Evolutionary conservation across 495 filamentous ascomycete species (phyloP).

Genomic region (Hyaloscypha finlandica): DNA sequence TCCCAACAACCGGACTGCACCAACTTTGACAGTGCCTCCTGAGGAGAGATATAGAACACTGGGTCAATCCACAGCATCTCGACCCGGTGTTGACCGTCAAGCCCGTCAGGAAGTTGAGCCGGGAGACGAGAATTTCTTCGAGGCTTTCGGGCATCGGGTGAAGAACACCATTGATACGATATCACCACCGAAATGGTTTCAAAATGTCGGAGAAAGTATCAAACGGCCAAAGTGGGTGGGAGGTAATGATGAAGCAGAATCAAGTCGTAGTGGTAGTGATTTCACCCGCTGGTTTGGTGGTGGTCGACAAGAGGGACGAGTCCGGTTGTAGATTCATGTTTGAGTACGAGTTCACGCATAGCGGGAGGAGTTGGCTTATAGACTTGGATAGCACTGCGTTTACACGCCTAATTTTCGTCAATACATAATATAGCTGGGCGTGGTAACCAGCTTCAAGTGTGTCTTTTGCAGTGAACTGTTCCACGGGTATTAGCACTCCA

Average conservation of each 20-base stretch:
- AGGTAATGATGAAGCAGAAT: slow-evolving; percentile 40
- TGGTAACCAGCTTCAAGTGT: too few species aligned
- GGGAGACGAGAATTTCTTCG: slow-evolving; percentile 80
- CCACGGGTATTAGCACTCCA: too few species aligned
- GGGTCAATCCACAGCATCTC: slow-evolving; percentile 19
- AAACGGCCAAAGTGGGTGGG: slow-evolving; percentile 87
- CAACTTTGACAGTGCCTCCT: slow-evolving; percentile 26
- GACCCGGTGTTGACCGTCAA: slow-evolving; percentile 27
- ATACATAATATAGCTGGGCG: slow-evolving; percentile 9
- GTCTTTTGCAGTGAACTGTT: too few species aligned
- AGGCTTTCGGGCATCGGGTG: slow-evolving; percentile 79
- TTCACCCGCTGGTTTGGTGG: slow-evolving; percentile 37
- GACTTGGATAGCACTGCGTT: slow-evolving; percentile 18
- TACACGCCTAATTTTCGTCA: slow-evolving; percentile 10
- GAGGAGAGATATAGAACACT: slow-evolving; percentile 23
- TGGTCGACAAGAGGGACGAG: slow-evolving; percentile 28
- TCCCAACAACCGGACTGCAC: slow-evolving; percentile 30
- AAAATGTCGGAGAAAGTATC: slow-evolving; percentile 62
- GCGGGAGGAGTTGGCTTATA: slow-evolving; percentile 30
- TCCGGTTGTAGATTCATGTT: slow-evolving; percentile 26
- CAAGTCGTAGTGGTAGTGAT: slow-evolving; percentile 26
- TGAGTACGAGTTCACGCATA: slow-evolving; percentile 22
- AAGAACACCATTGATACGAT: slow-evolving; percentile 88
- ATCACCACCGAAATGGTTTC: slow-evolving; percentile 78
- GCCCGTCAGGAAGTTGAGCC: slow-evolving; percentile 40